Evolutionary conservation across 1,284 basidiomycete species (phyloP), one percentile per base, ranked within the genome.

Genomic region (Irpex rosettiformis): DNA sequence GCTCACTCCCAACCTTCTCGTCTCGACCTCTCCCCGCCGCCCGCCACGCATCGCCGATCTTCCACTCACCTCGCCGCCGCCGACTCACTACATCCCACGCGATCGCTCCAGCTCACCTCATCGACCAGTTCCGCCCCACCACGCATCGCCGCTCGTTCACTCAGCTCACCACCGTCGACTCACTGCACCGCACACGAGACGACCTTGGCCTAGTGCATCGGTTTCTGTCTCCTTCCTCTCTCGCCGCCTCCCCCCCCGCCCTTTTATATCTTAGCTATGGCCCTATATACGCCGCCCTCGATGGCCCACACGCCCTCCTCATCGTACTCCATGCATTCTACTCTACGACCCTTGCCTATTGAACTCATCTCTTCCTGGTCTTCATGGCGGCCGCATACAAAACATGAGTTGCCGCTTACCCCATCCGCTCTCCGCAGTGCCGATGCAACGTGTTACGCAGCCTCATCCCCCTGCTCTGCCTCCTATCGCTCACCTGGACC

Each of bases 231-330:
- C 62, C 58, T 61, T 57, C 58, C 51, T 54, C 49, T 59, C 45
- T 60, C 57, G 56, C 54, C 58, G 56, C 59, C 58, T 33, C 42
- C 48, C 42, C 33, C 60, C 51, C 48, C 57, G 43, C 47, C 56
- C 57, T 62, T 55, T 54, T 58, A 54, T 66, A 62, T 52, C 21
- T 43, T 48, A 60, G 45, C 61, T 64, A 82, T 81, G 81, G 74
- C 79, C 67, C 77, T 82, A 70, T 82, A 79, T 72, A 79, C 79
- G 52, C 75, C 78, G 58, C 75, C 75, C 37, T 77, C 75, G 51
- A 69, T 77, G 25, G 75, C 76, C 45, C 72, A 70, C 52, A 77
- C 73, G 3, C 77, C 77, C 28, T 72, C 74, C 29, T 67, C 70
- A 51, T 74, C 69, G 59, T 22, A 24, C 51, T 60, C 71, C 28